Conservation (phyloP, 2,329 filamentous ascomycete species). For the Fusarium oxysporum region DNA sequence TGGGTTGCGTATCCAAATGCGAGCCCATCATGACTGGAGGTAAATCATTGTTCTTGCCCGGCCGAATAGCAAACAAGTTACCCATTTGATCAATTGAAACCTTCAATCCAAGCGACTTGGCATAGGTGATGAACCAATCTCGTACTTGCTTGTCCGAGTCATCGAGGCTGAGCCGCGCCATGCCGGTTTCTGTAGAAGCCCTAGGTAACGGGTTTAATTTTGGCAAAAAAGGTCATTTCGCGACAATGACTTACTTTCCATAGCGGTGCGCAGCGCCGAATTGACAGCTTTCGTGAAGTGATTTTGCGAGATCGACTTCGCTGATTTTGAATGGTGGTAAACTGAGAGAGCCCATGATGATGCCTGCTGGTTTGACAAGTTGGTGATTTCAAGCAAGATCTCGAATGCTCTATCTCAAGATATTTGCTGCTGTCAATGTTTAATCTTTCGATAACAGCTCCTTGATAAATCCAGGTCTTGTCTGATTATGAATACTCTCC, state of each 20-base stretch:
- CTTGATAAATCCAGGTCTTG: not conserved
- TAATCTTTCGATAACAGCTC: accelerated
- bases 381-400: not conserved
- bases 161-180: constrained; percentile 1
- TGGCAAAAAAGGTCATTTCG: accelerated
- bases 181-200: constrained; percentile 2
- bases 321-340: not conserved
- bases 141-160: constrained; percentile 13
- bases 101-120: not conserved
- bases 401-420: accelerated
- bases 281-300: constrained; percentile 5
- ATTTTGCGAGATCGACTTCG: not conserved
- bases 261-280: constrained; percentile 9
- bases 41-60: not conserved
- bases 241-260: not conserved
- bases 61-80: not conserved
- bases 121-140: constrained; percentile 15
- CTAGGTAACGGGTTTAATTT: accelerated
- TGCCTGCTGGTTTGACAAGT: too few species aligned
- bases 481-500: not conserved
- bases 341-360: not conserved
- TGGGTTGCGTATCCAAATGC: constrained; percentile 7
- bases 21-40: constrained; percentile 11
- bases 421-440: accelerated
- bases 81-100: constrained; percentile 5